Base-by-base conservation (phyloP, 169 alveolate genomes). In the Cryptosporidium canis region DNA sequence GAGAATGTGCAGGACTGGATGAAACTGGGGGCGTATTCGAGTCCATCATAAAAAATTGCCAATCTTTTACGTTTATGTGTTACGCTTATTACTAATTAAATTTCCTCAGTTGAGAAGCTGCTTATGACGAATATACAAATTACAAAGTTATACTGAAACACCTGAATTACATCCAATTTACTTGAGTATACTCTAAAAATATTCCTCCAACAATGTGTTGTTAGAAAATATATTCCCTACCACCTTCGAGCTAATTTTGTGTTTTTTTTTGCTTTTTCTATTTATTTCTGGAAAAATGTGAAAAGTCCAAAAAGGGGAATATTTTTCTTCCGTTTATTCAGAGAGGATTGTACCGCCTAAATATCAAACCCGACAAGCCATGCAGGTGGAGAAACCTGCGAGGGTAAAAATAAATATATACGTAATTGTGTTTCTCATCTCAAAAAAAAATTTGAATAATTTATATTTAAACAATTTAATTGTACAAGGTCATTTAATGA, bases 331-430 rank as follows among this genome's bases (percentile, higher is more conserved):
- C 45, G 67, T 70, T 48, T 70, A 35, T 70, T 53, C 45, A 66
- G 87, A 77, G 87, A 77, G 87, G 72, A 77, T 77, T 58, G 70
- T 77, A 55, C 87, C 87, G 87, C 87, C 87, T 77, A 77, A 77
- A 77, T 68, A 70, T 77, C 87, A 58, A 77, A 16, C 70, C 87
- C 71, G 87, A 77, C 87, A 77, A 77, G 87, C 87, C 87, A 77
- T 77, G 87, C 87, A 77, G 87, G 87, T 58, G 87, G 87, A 61
- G 87, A 55, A 58, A 61, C 87, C 37, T 70, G 53, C 84, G 84
- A 70, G 84, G 84, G 84, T 55, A 70, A 66, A 56, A 61, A 61
- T 33, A 61, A 35, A 16, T 77, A 43, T 53, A 61, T 55, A 61
- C 70, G 87, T 58, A 77, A 72, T 21, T 51, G 18, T 51, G n/a